A percentile compares a stretch with the other conserved stretches of the same genome.
phyloP scores from a whole-genome alignment of 2,329 filamentous ascomycete species.

The Didymosphaeria variabile region DNA sequence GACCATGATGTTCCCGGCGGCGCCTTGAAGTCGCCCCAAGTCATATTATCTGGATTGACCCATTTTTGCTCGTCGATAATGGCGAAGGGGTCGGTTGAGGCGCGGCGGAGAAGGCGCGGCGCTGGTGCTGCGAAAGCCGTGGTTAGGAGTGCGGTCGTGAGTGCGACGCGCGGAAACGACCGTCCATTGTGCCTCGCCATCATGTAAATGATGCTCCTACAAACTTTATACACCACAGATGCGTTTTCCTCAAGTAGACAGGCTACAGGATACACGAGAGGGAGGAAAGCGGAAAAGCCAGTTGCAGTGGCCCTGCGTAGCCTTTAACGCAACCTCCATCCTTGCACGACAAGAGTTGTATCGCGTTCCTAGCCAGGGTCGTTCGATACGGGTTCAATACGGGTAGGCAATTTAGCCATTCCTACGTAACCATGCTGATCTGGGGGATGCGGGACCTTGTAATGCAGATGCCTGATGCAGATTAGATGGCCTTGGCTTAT shows the following conservation, averaged over 20 bases:
- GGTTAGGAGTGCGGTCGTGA: constrained; percentile 29
- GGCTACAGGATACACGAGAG: neutral
- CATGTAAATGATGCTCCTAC: neutral
- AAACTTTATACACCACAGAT: neutral
- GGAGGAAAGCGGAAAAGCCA: neutral
- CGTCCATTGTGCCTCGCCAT: constrained; percentile 22
- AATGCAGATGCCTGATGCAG: constrained; percentile 36
- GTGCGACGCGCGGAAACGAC: constrained; percentile 23
- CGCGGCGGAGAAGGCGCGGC: constrained; percentile 18
- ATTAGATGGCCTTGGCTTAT: constrained; percentile 37
- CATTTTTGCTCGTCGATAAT: constrained; percentile 62
- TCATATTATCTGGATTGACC: constrained; percentile 65
- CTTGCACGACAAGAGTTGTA: neutral
- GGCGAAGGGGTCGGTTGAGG: constrained; percentile 55
- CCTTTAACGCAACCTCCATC: constrained; percentile 5
- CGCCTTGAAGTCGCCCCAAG: constrained; percentile 59
- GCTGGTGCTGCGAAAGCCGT: constrained; percentile 26
- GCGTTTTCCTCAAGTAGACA: neutral
- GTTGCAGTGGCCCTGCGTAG: neutral
- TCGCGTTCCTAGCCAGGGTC: constrained; percentile 1
- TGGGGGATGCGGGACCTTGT: constrained; percentile 23
- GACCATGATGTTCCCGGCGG: constrained; percentile 61
- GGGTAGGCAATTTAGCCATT: constrained; percentile 19
- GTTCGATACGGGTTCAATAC: neutral
- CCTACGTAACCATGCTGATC: constrained; percentile 27